Base-by-base conservation (phyloP, 371 early-diverging fungal genomes). In the Mucor ambiguus region DNA sequence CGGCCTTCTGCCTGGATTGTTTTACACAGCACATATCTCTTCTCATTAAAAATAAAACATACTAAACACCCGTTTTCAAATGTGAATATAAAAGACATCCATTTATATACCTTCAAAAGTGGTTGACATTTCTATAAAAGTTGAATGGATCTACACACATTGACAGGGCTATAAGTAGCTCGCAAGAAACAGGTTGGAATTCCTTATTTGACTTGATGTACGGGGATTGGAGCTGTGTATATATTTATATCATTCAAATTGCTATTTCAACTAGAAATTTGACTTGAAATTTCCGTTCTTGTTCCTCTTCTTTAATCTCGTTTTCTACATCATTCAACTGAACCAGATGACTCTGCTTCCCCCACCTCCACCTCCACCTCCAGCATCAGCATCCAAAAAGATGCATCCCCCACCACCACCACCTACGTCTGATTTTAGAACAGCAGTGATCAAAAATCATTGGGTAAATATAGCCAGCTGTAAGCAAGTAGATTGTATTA, bases 401-500 rank as follows among this genome's bases (percentile, higher is more conserved):
- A 12, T 22, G 11, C n/a, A 7, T 29, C 26, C 54, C 30, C 32
- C 60, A 24, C 30, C 54, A 16, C 32, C 61, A 24, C 61, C 65
- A 18, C 65, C 66, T 48, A 14, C 60, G 24, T 37, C 63, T 20
- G 83, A 84, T 52, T 84, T 84, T 58, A 62, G 82, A 49, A 80
- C 76, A 10, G 80, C 82, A 11, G 69, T 60, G 26, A 84, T 84
- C 56, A 69, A 76, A 18, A 73, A 80, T 33, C 84, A 84, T 63
- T 84, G 84, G 76, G 76, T 76, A 72, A 61, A 9, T 32, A 61
- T 28, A 58, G 16, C 18, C 41, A 18, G 4, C 10, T 41, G 41
- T 41, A 41, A 18, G 18, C 41, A 41, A 41, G 6, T 18, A 41
- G 4, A 1, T 28, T 30, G 20, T 49, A 24, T 49, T 49, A 4